phyloP scores from a whole-genome alignment of 306 rosid species.

The Fragaria iinumae region DNA sequence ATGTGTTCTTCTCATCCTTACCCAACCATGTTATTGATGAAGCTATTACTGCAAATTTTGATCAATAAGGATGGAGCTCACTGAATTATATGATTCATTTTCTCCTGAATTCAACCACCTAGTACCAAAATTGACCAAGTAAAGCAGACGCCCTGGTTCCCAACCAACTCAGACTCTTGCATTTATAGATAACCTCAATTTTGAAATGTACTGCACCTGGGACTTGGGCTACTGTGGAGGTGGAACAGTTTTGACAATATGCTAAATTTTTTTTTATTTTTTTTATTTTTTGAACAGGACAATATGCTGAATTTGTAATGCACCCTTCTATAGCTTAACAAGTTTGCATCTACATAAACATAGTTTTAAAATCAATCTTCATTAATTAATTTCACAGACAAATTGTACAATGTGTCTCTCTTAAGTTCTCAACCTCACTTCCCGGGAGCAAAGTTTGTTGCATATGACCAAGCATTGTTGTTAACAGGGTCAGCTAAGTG shows the following conservation, averaged over 20 bases:
- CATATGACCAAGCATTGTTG: slow-evolving; percentile 6
- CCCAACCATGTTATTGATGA: too few relatives aligned
- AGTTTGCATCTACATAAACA: background rate
- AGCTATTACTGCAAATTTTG: too few relatives aligned
- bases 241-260: background rate
- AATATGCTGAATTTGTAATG: too few relatives aligned
- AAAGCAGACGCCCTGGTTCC: too few relatives aligned
- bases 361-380: background rate
- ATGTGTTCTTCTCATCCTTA: too few relatives aligned
- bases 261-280: too few relatives aligned
- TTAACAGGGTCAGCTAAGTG: background rate
- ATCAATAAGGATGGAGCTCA: too few relatives aligned
- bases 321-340: background rate
- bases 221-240: background rate
- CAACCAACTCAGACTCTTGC: too few relatives aligned
- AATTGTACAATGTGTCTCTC: background rate
- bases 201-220: background rate
- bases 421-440: background rate
- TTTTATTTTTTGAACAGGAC: background rate
- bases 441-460: background rate
- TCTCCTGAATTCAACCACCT: too few relatives aligned
- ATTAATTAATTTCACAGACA: background rate
- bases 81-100: too few relatives aligned
- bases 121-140: too few relatives aligned
- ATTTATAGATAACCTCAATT: too few relatives aligned